A percentile compares a stretch with the other conserved stretches of the same genome.
phyloP scores from a whole-genome alignment of 208 protist species.

The Crithidia bombi region DNA sequence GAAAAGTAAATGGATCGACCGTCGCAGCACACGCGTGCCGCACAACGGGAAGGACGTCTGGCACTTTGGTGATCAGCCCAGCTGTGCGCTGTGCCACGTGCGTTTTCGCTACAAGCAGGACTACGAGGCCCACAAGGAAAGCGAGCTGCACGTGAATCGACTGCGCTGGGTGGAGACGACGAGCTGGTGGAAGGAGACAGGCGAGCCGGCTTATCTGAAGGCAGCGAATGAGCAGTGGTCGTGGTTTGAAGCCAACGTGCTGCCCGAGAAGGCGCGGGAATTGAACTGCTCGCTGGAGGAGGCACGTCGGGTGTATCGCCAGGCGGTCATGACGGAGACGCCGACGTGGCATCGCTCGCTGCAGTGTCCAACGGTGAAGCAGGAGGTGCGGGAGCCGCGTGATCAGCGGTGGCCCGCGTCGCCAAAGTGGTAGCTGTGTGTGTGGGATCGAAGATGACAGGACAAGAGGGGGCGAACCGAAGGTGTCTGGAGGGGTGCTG shows the following conservation, averaged over 20 bases:
- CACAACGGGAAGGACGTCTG: constrained; percentile 90
- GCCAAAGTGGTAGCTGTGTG: constrained; percentile 77
- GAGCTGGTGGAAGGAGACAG: constrained; percentile 81
- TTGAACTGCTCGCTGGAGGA: constrained; percentile 64
- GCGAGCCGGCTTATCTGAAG: constrained; percentile 68
- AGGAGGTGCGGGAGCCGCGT: constrained; percentile 84
- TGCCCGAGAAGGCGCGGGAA: constrained; percentile 67
- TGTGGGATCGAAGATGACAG: no score
- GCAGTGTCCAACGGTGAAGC: constrained; percentile 62
- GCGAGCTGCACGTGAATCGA: constrained; percentile 84
- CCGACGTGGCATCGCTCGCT: constrained; percentile 71
- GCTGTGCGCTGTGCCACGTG: constrained; percentile 88
- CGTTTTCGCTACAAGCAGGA: constrained; percentile 92
- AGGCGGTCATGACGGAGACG: constrained; percentile 66
- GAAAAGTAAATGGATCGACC: constrained; percentile 90
- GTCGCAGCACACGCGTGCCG: constrained; percentile 78
- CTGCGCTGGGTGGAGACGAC: constrained; percentile 89
- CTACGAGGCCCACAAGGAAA: constrained; percentile 91
- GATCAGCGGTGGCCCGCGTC: constrained; percentile 91
- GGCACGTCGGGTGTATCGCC: constrained; percentile 51
- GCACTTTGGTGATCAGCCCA: constrained; percentile 87
- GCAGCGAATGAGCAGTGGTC: constrained; percentile 60
- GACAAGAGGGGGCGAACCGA: no score
- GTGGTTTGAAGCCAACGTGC: constrained; percentile 75
- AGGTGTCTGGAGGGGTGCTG: no score